These are phyloP conservation scores for Fraxinus ornus DNA, from an alignment of 305 asterid species.

Conservation along the genomic window DNA sequence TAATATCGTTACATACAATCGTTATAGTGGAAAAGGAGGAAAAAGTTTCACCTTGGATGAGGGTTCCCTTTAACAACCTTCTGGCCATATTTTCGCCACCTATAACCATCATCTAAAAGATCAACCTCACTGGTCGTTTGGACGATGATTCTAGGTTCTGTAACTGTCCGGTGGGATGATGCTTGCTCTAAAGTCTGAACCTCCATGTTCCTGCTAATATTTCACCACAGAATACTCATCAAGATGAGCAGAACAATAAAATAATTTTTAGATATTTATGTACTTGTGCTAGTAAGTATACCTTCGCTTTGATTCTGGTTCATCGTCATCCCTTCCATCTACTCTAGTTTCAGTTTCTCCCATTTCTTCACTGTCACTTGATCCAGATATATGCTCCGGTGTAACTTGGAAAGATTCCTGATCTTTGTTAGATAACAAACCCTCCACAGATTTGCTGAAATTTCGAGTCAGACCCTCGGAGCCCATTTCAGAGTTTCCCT, in stretches of 20 bases:
- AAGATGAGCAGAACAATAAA: constrained; percentile 8
- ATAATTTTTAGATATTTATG: not conserved
- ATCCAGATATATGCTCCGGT: constrained; percentile 59
- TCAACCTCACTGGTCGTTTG: constrained; percentile 94
- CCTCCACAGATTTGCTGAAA: constrained; percentile 34
- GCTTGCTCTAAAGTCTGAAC: constrained; percentile 54
- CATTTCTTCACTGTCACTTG: constrained; percentile 74
- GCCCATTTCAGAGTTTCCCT: constrained; percentile 39
- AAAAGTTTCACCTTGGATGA: not conserved
- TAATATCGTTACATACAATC: not conserved
- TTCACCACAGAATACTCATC: constrained; percentile 8
- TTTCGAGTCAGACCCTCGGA: constrained; percentile 40
- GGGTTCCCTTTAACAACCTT: constrained; percentile 38
- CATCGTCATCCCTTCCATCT: constrained; percentile 60
- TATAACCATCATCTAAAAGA: constrained; percentile 83
- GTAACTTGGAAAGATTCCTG: constrained; percentile 64
- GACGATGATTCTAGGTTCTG: constrained; percentile 85
- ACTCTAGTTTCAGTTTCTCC: constrained; percentile 52
- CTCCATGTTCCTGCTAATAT: constrained; percentile 52
- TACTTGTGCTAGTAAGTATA: constrained; percentile 17
- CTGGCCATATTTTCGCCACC: constrained; percentile 94
- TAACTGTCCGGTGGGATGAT: constrained; percentile 68
- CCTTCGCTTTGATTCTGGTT: constrained; percentile 81
- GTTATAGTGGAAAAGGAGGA: not conserved
- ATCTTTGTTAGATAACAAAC: constrained; percentile 35